phyloP scores from a whole-genome alignment of 2,329 filamentous ascomycete species.

The Gnomoniopsis sp. region DNA sequence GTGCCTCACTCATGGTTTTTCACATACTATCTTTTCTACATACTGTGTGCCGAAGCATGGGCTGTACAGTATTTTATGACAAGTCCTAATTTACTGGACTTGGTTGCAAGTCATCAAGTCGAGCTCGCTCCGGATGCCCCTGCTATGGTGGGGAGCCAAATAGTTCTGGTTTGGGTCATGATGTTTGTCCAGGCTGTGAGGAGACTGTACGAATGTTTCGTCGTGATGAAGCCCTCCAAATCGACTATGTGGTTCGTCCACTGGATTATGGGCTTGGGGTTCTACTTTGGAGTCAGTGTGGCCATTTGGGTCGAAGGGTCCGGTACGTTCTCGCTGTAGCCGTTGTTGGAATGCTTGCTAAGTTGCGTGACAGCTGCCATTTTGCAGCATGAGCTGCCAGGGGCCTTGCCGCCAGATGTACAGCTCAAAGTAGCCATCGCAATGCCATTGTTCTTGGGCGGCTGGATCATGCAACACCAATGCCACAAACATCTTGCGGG shows the following conservation, averaged over 20 bases:
- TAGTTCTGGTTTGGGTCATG: conserved; percentile 65
- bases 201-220: conserved; percentile 71
- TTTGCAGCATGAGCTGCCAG: conserved; percentile 15
- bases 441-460: conserved; percentile 62
- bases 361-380: conserved; percentile 30
- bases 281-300: conserved; percentile 71
- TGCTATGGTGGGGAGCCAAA: conserved; percentile 59
- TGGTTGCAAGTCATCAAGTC: conserved; percentile 31
- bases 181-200: conserved; percentile 73
- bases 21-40: conserved; percentile 78
- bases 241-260: conserved; percentile 84
- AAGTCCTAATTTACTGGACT: conserved; percentile 34
- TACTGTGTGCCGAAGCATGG: conserved; percentile 73
- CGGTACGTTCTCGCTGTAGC: conserved; percentile 43
- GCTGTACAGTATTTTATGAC: conserved; percentile 55
- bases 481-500: conserved; percentile 68
- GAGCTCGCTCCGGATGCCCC: conserved; percentile 19
- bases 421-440: conserved; percentile 51
- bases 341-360: conserved; percentile 1
- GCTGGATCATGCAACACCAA: conserved; percentile 70
- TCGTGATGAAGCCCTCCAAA: conserved; percentile 61
- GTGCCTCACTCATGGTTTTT: conserved; percentile 88
- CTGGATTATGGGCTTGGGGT: conserved; percentile 74
- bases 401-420: conserved; percentile 17
- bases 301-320: conserved; percentile 83